Evolutionary conservation across 208 protist species (phyloP).

Genomic region (Trypanosoma grayi): DNA sequence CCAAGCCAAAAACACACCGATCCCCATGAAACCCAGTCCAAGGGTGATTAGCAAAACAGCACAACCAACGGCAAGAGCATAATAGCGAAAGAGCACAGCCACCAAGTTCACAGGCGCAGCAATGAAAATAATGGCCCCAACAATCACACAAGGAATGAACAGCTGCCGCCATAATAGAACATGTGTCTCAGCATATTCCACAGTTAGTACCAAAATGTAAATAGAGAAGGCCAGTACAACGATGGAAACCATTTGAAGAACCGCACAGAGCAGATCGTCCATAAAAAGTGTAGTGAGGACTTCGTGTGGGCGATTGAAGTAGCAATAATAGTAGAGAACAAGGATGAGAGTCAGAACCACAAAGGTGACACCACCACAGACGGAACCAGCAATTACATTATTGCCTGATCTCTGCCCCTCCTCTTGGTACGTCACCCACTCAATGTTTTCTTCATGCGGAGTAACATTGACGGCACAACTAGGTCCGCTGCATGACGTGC

Average conservation of each 20-base stretch:
- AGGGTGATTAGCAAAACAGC: constrained; percentile 27
- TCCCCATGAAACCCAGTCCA: constrained; percentile 30
- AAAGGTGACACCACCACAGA: constrained; percentile 22
- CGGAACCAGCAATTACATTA: constrained; percentile 27
- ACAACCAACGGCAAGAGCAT: constrained; percentile 26
- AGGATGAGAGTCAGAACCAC: constrained; percentile 21
- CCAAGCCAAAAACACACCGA: constrained; percentile 30
- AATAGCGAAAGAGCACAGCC: constrained; percentile 38
- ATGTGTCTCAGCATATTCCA: constrained; percentile 23
- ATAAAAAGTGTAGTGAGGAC: constrained; percentile 32
- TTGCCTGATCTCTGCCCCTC: neutral
- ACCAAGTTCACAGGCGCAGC: constrained; percentile 27
- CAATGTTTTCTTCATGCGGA: neutral
- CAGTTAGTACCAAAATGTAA: constrained; percentile 22
- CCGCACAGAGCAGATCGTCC: constrained; percentile 29
- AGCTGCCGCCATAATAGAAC: constrained; percentile 30
- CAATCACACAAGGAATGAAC: constrained; percentile 27
- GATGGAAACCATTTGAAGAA: constrained; percentile 18
- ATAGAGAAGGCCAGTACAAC: constrained; percentile 19
- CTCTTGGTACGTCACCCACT: neutral
- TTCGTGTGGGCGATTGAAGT: constrained; percentile 34
- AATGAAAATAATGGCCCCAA: constrained; percentile 30
- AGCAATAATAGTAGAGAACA: constrained; percentile 27
- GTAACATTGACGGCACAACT: neutral
- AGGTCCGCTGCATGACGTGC: constrained; percentile 9